These are phyloP conservation scores for Mucor plumbeus DNA, from an alignment of 371 early-diverging fungal genomes.

Conservation along the genomic window DNA sequence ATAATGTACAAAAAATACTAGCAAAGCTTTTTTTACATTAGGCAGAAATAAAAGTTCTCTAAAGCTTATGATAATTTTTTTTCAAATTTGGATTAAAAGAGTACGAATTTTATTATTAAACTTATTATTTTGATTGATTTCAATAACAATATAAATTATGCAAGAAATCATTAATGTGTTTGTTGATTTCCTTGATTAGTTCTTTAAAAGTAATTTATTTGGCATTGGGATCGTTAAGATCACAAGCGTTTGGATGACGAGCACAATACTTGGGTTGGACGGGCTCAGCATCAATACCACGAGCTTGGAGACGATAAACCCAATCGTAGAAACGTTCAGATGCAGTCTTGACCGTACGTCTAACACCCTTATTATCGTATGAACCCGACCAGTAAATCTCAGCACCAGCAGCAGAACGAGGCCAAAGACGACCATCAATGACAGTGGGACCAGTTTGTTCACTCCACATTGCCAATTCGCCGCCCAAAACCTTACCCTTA, in stretches of 20 bases:
- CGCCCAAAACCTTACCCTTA: conserved; percentile 51
- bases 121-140: too few relatives aligned
- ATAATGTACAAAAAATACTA: too few relatives aligned
- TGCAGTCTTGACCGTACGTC: conserved; percentile 36
- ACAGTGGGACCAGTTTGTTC: conserved; percentile 71
- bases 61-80: too few relatives aligned
- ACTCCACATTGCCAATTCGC: conserved; percentile 71
- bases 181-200: too few relatives aligned
- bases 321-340: conserved; percentile 48
- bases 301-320: conserved; percentile 60
- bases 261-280: conserved; percentile 76
- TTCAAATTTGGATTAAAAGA: too few relatives aligned
- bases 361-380: conserved; percentile 55
- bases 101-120: too few relatives aligned
- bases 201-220: background rate
- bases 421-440: conserved; percentile 73
- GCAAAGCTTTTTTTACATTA: too few relatives aligned
- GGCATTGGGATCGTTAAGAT: conserved; percentile 9
- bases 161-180: too few relatives aligned
- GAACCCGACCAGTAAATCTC: conserved; percentile 81
- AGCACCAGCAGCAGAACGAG: conserved; percentile 73
- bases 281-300: conserved; percentile 73
- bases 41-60: too few relatives aligned
- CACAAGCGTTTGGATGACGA: conserved; percentile 67
- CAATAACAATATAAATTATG: too few relatives aligned